Evolutionary conservation across 331 rosid species (phyloP).

Genomic region (Pyracantha coccinea): DNA sequence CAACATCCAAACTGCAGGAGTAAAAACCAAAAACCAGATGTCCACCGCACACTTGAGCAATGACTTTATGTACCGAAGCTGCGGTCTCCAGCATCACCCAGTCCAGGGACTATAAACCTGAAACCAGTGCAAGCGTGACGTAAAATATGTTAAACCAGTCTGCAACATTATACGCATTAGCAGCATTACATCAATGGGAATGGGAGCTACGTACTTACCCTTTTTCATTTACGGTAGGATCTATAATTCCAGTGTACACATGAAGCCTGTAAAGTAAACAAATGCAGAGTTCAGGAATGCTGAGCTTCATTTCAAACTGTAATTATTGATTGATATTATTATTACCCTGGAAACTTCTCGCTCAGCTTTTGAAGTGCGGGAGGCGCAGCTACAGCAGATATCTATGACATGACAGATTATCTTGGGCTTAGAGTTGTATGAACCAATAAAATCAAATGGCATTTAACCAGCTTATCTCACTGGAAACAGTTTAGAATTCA

Average conservation of each 20-base stretch:
- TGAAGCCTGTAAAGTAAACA: slow-evolving; percentile 63
- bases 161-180: background rate
- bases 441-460: background rate
- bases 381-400: slow-evolving; percentile 83
- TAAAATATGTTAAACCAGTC: background rate
- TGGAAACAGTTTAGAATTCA: background rate
- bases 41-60: background rate
- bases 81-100: slow-evolving; percentile 97
- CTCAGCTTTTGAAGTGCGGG: slow-evolving; percentile 94
- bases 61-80: slow-evolving; percentile 64
- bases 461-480: background rate
- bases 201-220: slow-evolving; percentile 44
- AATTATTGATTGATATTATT: background rate
- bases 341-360: slow-evolving; percentile 88
- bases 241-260: slow-evolving; percentile 81
- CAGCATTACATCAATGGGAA: background rate
- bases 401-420: slow-evolving; percentile 33
- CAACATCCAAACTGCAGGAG: slow-evolving; percentile 21
- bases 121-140: background rate
- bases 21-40: background rate
- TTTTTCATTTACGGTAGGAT: slow-evolving; percentile 70
- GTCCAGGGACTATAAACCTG: slow-evolving; percentile 94
- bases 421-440: background rate
- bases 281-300: slow-evolving; percentile 5
- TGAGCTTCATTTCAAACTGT: background rate